Evolutionary conservation across 192 early-diverging fungal species (phyloP).

Genomic region (Gigaspora rosea): DNA sequence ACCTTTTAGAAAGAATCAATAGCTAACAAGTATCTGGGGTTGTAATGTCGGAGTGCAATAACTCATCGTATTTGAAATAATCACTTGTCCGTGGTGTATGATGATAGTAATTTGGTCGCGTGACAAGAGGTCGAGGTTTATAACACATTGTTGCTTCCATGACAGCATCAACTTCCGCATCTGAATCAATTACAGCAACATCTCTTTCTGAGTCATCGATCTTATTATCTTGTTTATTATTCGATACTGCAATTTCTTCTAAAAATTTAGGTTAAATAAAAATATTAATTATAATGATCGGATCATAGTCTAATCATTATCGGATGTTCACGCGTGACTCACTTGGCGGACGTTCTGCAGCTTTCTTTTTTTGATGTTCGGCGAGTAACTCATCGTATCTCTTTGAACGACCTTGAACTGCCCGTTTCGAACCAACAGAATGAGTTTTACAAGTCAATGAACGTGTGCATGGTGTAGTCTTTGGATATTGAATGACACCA

Average conservation of each 20-base stretch:
- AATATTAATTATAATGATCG: too few relatives aligned
- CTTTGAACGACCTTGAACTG: slow-evolving; percentile 77
- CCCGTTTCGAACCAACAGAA: slow-evolving; percentile 82
- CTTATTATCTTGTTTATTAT: too few relatives aligned
- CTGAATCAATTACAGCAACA: slow-evolving; percentile 51
- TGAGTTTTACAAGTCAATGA: slow-evolving; percentile 96
- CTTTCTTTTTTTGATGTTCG: too few relatives aligned
- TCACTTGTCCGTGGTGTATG: not conserved
- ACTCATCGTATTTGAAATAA: not conserved
- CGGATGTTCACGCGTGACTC: too few relatives aligned
- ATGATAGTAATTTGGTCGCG: slow-evolving; percentile 31
- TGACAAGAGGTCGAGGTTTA: slow-evolving; percentile 64
- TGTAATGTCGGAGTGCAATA: too few relatives aligned
- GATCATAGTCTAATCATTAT: too few relatives aligned
- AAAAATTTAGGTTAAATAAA: too few relatives aligned
- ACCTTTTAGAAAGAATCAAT: too few relatives aligned
- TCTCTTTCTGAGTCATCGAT: too few relatives aligned
- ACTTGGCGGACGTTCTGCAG: too few relatives aligned
- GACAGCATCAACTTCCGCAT: slow-evolving; percentile 69
- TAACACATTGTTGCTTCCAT: slow-evolving; percentile 62
- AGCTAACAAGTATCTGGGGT: too few relatives aligned
- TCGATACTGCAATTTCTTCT: too few relatives aligned
- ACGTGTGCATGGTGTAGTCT: slow-evolving; percentile 70
- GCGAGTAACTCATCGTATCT: not conserved
- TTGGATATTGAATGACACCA: slow-evolving; percentile 68